These are phyloP conservation scores for Pelomyxa schiedti DNA, from an alignment of 78 protist species.

Conservation along the genomic window DNA sequence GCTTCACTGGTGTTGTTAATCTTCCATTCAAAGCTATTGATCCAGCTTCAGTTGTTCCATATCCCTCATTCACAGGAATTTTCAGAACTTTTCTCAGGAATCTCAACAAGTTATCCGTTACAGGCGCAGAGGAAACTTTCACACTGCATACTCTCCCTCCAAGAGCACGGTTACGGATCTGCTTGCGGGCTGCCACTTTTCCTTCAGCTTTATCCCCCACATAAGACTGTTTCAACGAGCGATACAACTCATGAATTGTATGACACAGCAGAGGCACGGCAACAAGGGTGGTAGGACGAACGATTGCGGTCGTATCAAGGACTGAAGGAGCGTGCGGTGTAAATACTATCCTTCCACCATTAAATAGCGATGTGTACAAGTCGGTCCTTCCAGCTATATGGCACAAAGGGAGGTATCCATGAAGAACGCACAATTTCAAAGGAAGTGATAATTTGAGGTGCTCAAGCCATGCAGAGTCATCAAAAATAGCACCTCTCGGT, in stretches of 20 bases:
- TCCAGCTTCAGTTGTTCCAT: background rate
- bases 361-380: background rate
- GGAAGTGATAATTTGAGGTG: background rate
- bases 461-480: background rate
- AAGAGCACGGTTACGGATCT: background rate
- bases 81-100: background rate
- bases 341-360: background rate
- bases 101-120: background rate
- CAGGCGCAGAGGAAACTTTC: background rate
- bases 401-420: background rate
- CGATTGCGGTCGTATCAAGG: background rate
- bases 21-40: background rate
- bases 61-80: background rate
- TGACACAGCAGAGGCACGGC: background rate
- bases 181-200: background rate
- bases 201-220: background rate
- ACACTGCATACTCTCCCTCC: background rate
- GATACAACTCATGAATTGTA: background rate
- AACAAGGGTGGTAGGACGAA: background rate
- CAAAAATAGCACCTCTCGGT: background rate
- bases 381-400: background rate
- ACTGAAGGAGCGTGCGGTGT: background rate
- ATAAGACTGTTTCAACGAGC: too few species aligned
- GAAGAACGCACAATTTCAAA: background rate
- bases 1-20: background rate